Percentiles rank a stretch among this genome's conserved stretches.
Conservation (phyloP, 192 early-diverging fungal species). For the Coemansia sp. region DNA sequence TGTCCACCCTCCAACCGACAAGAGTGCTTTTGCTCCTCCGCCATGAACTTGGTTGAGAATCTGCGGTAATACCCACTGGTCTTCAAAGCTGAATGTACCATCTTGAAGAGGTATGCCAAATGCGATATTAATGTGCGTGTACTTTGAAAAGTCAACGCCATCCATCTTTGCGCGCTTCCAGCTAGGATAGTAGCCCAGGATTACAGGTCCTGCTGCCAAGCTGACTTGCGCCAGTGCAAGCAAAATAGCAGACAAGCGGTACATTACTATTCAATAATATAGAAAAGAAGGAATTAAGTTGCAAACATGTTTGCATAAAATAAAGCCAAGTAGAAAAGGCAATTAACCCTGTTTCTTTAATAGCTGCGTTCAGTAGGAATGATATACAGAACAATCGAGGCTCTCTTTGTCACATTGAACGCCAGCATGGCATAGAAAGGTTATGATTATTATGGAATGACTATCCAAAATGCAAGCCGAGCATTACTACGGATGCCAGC, state of each 20-base stretch:
- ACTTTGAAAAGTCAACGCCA: constrained; percentile 44
- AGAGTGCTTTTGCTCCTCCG: constrained; percentile 60
- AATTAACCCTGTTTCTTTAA: not conserved
- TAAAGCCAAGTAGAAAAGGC: not conserved
- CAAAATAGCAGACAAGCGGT: not conserved
- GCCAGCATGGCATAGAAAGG: not conserved
- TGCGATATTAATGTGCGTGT: constrained; percentile 72
- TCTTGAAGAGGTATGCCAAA: constrained; percentile 56
- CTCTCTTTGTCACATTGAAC: not conserved
- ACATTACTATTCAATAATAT: not conserved
- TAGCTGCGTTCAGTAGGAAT: not conserved
- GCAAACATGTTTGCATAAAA: not conserved
- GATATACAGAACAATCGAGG: not conserved
- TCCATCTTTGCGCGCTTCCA: constrained; percentile 28
- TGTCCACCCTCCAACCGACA: constrained; percentile 73
- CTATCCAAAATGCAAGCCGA: not conserved
- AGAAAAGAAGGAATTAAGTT: not conserved
- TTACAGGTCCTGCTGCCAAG: constrained; percentile 9
- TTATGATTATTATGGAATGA: not conserved
- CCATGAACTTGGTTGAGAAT: constrained; percentile 53
- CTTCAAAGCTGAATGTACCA: constrained; percentile 33
- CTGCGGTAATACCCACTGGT: constrained; percentile 22
- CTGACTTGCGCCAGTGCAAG: not conserved
- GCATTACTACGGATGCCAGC: not conserved
- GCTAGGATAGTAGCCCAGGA: constrained; percentile 37